Conservation (phyloP, 2,329 filamentous ascomycete genomes). For the Xylaria multiplex region DNA sequence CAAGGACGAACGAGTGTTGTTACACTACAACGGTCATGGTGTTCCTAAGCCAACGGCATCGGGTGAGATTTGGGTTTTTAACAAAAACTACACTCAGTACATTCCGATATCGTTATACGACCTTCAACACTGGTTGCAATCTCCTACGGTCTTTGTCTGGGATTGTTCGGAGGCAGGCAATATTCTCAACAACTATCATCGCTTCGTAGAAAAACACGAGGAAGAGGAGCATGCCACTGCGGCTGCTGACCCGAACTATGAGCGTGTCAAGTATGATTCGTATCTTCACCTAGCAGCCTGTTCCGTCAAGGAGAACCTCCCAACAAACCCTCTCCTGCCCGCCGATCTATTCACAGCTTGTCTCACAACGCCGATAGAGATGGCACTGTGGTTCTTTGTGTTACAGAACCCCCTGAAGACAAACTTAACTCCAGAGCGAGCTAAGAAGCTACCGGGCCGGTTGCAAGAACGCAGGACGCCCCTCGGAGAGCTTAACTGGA, state of each 20-base stretch:
- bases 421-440: slow-evolving; percentile 79
- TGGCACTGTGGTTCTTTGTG: slow-evolving; percentile 96
- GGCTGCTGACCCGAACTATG: slow-evolving; percentile 82
- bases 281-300: slow-evolving; percentile 94
- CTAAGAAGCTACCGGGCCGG: slow-evolving; percentile 88
- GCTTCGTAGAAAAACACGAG: slow-evolving; percentile 94
- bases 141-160: slow-evolving; percentile 96
- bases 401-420: slow-evolving; percentile 83
- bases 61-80: slow-evolving; percentile 99
- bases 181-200: slow-evolving; percentile 93
- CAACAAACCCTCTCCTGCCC: slow-evolving; percentile 91
- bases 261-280: slow-evolving; percentile 74
- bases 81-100: slow-evolving; percentile 98
- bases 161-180: slow-evolving; percentile 97
- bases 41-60: slow-evolving; percentile 95
- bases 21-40: slow-evolving; percentile 98
- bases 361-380: slow-evolving; percentile 95
- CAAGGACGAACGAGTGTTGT: slow-evolving; percentile 94
- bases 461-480: slow-evolving; percentile 93
- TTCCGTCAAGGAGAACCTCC: slow-evolving; percentile 87
- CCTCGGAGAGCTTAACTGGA: slow-evolving; percentile 97
- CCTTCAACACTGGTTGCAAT: slow-evolving; percentile 93
- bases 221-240: slow-evolving; percentile 83
- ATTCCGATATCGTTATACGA: slow-evolving; percentile 97
- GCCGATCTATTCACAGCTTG: slow-evolving; percentile 97